Base-by-base conservation (phyloP, 768 basidiomycete genomes). In the Phlebiopsis gigantea region DNA sequence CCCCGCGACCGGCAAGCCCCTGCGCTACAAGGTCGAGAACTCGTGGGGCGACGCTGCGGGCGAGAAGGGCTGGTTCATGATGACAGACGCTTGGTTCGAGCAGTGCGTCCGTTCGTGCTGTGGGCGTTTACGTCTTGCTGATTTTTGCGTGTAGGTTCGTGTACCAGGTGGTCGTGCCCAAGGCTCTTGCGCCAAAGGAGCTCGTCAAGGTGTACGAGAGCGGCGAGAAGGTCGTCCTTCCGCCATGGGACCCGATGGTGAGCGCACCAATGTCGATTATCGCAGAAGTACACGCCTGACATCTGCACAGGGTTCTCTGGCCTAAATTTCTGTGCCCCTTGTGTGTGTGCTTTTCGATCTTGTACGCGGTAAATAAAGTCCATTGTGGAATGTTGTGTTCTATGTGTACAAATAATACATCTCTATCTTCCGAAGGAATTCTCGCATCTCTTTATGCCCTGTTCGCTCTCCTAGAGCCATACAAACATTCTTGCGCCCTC, bases 1-100 rank as follows among this genome's bases (percentile, higher is more conserved):
- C 65, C 34, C 49, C 8, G 70, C 74, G 12, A 67, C 70, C 2
- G 92, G 91, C 52, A 82, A 80, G 56, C 87, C 93, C 0, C 71
- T 95, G 19, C 81, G 93, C n/a, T 98, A 93, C 80, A 92, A 93
- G 72, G 91, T 98, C 19, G 96, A 98, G 78, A 98, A 98, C 75
- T 89, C 87, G 2, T 98, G 96, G 96, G 90, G 91, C 15, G 83
- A 85, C 25, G 73, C 73, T 0, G 79, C 77, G 0, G 88, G 93
- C 24, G 77, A 93, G 62, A 85, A 93, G 63, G 95, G 95, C 5
- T 95, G 84, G 72, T 92, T 89, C 73, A 83, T 96, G 64, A 95
- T 96, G 93, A 90, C 85, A 48, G 89, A 91, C 62, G 75, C 74
- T 43, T 98, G 96, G 95, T 98, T 98, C 71, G 85, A 88, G 55